Evolutionary conservation across 2,329 filamentous ascomycete species (phyloP), one percentile per base, ranked within the genome.

Genomic region (Leptographium radiaticola): DNA sequence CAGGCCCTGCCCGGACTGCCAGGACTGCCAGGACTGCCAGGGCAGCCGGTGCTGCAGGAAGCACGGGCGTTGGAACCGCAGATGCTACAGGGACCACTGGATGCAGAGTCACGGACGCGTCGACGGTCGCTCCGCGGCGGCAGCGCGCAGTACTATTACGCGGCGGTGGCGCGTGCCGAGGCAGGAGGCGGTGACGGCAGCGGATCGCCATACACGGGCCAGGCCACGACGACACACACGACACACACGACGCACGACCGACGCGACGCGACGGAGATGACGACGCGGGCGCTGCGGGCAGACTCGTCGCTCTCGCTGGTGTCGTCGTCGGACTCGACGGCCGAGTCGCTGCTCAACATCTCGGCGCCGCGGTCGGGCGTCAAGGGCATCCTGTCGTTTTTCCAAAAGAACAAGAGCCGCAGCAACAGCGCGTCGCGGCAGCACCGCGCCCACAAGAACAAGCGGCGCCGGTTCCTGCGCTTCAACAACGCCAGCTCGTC

Each of bases 401-500:
- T 68, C 56, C 60, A 59, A 46, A 55, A 60, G 47, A 51, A 60
- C 58, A 57, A 59, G 12, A 45, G 25, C 53, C 54, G 55, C 51
- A 47, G 60, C 57, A 57, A 58, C 49, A 31, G 49, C 53, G 53
- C 53, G 42, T 44, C 44, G 59, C 59, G 33, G 12, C 51, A 52
- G 20, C 51, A 55, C 48, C 52, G 44, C 36, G 51, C 52, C 30
- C 55, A 54, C 53, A 55, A 53, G 44, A 67, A 66, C 54, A 68
- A 67, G 53, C 67, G 67, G 51, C 62, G 62, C 49, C 69, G 75
- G 34, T 74, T 79, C 55, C 71, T 77, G 55, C 72, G 70, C 45
- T 69, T 72, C 57, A 70, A 68, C 57, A 77, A 75, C 57, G 73
- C 69, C 2, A 80, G 76, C 18, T 76, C 75, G 2, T 79, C 76